phyloP scores from a whole-genome alignment of 1,284 basidiomycete genomes.

The Xerocomus tenax region DNA sequence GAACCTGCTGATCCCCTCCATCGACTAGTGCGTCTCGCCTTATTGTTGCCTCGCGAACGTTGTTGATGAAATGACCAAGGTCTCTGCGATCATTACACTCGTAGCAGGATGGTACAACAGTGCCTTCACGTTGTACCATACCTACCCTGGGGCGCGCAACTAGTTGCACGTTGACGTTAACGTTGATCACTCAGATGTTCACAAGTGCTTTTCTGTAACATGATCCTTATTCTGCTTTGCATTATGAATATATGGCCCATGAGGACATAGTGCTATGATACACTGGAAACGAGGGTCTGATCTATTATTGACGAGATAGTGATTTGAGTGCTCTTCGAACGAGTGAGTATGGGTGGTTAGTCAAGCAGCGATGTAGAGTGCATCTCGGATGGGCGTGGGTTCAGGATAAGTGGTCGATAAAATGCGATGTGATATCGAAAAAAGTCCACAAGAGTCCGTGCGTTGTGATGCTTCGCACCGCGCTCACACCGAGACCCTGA shows the following conservation, averaged over 20 bases:
- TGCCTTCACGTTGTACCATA: slow-evolving; percentile 7
- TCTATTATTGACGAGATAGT: slow-evolving; percentile 13
- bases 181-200: not conserved
- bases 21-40: slow-evolving; percentile 13
- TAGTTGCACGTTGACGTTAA: not conserved
- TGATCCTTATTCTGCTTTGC: slow-evolving; percentile 8
- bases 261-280: slow-evolving; percentile 23
- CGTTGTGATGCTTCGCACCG: slow-evolving; percentile 72
- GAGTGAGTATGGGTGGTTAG: slow-evolving; percentile 15
- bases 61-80: slow-evolving; percentile 9
- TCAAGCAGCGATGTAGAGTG: slow-evolving; percentile 4
- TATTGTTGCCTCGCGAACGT: not conserved
- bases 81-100: slow-evolving; percentile 12
- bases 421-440: slow-evolving; percentile 66
- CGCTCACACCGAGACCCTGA: slow-evolving; percentile 78
- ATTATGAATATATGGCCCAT: slow-evolving; percentile 13
- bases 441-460: slow-evolving; percentile 78
- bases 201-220: not conserved
- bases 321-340: slow-evolving; percentile 5
- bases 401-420: slow-evolving; percentile 63
- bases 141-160: not conserved
- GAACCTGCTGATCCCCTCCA: slow-evolving; percentile 6
- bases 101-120: slow-evolving; percentile 10
- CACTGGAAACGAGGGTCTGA: slow-evolving; percentile 21
- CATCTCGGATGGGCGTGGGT: slow-evolving; percentile 4